A percentile compares a stretch with the other conserved stretches of the same genome.
These are phyloP conservation scores for Fragilaria radians DNA, from an alignment of 108 stramenopile genomes.

Conservation along the genomic window DNA sequence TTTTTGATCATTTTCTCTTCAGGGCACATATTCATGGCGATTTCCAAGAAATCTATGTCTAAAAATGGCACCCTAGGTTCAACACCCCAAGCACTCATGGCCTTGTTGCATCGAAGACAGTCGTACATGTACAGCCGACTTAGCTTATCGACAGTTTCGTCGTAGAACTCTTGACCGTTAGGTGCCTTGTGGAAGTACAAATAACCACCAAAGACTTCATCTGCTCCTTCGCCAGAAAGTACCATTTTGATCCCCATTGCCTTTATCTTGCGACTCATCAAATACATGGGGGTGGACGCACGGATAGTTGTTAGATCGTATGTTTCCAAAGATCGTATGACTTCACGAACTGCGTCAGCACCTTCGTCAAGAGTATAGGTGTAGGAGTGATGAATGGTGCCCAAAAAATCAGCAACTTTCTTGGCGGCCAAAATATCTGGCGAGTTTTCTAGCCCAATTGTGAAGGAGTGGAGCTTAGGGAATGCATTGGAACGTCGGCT, in stretches of 20 bases:
- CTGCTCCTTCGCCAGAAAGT: constrained; percentile 96
- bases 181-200: constrained; percentile 99
- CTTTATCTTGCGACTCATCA: constrained; percentile 98
- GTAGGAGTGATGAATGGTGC: constrained; percentile 97
- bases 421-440: constrained; percentile 94
- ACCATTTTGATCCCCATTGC: constrained; percentile 99
- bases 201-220: constrained; percentile 98
- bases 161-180: constrained; percentile 92
- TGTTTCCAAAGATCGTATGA: constrained; percentile 92
- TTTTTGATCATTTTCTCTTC: constrained; percentile 91
- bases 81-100: constrained; percentile 97
- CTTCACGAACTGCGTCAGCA: constrained; percentile 94
- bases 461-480: constrained; percentile 95
- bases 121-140: constrained; percentile 94
- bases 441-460: constrained; percentile 85
- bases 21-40: constrained; percentile 94
- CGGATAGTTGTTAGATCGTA: constrained; percentile 98
- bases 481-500: constrained; percentile 68
- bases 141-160: constrained; percentile 95
- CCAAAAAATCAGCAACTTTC: constrained; percentile 89
- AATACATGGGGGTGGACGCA: constrained; percentile 96
- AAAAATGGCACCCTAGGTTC: constrained; percentile 97
- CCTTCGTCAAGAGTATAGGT: constrained; percentile 97
- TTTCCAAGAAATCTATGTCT: constrained; percentile 94
- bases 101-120: constrained; percentile 98